These are phyloP conservation scores for Cercospora sp. DNA, from an alignment of 2,329 filamentous ascomycete species.

Conservation along the genomic window DNA sequence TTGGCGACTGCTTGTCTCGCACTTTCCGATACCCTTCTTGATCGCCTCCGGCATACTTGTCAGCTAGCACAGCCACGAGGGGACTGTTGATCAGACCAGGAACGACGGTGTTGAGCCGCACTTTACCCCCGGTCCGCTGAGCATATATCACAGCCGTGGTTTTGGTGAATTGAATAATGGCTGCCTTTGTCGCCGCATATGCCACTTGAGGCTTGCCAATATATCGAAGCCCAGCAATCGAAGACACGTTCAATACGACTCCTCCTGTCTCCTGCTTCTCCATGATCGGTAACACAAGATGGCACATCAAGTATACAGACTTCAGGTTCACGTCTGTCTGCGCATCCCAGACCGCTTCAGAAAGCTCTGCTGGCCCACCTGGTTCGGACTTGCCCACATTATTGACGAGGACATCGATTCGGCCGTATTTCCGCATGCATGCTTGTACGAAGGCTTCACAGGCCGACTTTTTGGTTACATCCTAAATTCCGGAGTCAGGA, in stretches of 20 bases:
- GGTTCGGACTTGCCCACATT: slow-evolving; percentile 59
- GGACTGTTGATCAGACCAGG: slow-evolving; percentile 60
- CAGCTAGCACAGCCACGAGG: slow-evolving; percentile 47
- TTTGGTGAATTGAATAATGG: slow-evolving; percentile 73
- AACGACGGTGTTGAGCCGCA: slow-evolving; percentile 57
- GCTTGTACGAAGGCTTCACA: slow-evolving; percentile 56
- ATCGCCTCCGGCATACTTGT: slow-evolving; percentile 48
- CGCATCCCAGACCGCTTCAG: slow-evolving; percentile 53
- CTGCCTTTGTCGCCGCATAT: slow-evolving; percentile 72
- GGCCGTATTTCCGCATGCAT: slow-evolving; percentile 54
- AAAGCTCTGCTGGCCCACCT: slow-evolving; percentile 52
- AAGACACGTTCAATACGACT: slow-evolving; percentile 42
- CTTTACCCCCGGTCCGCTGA: slow-evolving; percentile 38
- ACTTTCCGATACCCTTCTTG: slow-evolving; percentile 54
- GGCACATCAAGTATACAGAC: slow-evolving; percentile 55
- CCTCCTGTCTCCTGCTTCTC: slow-evolving; percentile 48
- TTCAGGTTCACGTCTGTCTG: slow-evolving; percentile 60
- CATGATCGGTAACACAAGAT: slow-evolving; percentile 57
- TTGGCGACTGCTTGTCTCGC: slow-evolving; percentile 58
- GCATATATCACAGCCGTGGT: slow-evolving; percentile 67
- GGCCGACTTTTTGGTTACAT: slow-evolving; percentile 55
- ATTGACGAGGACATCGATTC: slow-evolving; percentile 61
- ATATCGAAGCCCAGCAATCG: slow-evolving; percentile 56
- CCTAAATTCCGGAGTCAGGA: slow-evolving; percentile 22
- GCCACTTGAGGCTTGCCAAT: slow-evolving; percentile 55